Evolutionary conservation across 257 asterid genomes (phyloP).

Genomic region (Forsythia suspensa): DNA sequence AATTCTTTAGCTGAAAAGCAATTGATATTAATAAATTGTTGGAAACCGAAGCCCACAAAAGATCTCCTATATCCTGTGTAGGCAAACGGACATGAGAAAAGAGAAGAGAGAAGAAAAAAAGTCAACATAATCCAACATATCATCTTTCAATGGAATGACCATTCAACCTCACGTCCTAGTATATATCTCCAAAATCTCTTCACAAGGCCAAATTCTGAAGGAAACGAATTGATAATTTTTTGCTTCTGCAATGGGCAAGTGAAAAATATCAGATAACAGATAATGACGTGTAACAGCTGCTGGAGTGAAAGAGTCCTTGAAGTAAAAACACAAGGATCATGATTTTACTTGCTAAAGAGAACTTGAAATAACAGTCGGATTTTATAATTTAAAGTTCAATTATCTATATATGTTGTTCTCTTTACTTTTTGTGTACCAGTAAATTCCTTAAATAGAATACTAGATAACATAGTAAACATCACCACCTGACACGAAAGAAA

Average conservation of each 20-base stretch:
- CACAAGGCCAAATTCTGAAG: constrained; percentile 68
- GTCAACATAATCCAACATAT: constrained; percentile 21
- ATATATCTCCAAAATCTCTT: constrained; percentile 94
- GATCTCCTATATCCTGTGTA: constrained; percentile 54
- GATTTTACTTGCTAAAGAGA: background rate
- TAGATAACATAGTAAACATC: background rate
- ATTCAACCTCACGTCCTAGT: constrained; percentile 68
- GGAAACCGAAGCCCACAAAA: constrained; percentile 85
- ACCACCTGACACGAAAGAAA: background rate
- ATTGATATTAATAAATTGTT: constrained; percentile 49
- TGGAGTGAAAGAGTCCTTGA: constrained; percentile 1
- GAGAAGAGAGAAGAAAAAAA: constrained; percentile 2
- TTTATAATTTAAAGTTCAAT: background rate
- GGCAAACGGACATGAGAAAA: constrained; percentile 24
- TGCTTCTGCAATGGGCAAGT: constrained; percentile 63
- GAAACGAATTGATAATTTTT: constrained; percentile 69
- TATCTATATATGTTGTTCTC: background rate
- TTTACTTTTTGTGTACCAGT: background rate
- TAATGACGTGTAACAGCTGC: constrained; percentile 8
- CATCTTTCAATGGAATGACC: constrained; percentile 23
- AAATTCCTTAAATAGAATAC: background rate
- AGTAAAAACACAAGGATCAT: background rate
- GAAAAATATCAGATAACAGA: constrained; percentile 14
- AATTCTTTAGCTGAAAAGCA: constrained; percentile 59
- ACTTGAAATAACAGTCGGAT: background rate